Percentiles rank a stretch among this genome's conserved stretches.
Conservation (phyloP, 345 rosid genomes). For the Aethionema arabicum region DNA sequence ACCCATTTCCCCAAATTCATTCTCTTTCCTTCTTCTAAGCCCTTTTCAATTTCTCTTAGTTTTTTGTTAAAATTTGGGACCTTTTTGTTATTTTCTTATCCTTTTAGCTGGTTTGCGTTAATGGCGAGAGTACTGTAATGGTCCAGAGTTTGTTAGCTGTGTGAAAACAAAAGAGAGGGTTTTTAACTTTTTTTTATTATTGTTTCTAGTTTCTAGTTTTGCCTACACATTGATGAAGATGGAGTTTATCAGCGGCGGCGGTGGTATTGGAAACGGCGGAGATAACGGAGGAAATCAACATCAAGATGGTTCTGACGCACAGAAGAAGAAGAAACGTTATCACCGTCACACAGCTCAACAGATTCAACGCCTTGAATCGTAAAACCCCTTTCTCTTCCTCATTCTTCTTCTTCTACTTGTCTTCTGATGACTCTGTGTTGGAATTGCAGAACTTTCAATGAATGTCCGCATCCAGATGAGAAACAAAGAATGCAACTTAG, state of each 20-base stretch:
- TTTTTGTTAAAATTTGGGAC: conserved; percentile 10
- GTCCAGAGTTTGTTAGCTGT: conserved; percentile 30
- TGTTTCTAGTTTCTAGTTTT: neutral
- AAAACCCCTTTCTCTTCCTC: neutral
- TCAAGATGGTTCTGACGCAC: conserved; percentile 46
- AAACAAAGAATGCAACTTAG: conserved; percentile 85
- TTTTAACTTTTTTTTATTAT: conserved; percentile 4
- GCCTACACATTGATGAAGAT: conserved; percentile 17
- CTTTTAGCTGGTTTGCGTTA: conserved; percentile 15
- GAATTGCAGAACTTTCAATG: conserved; percentile 71
- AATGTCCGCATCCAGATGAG: conserved; percentile 97
- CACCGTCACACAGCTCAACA: conserved; percentile 93
- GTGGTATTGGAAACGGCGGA: conserved; percentile 49
- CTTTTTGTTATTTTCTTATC: neutral
- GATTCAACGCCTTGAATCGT: conserved; percentile 95
- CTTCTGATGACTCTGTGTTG: neutral
- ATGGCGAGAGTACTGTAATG: conserved; percentile 35
- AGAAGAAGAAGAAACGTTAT: conserved; percentile 77
- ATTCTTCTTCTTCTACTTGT: neutral
- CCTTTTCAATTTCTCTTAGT: neutral
- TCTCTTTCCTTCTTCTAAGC: neutral
- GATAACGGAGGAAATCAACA: conserved; percentile 50
- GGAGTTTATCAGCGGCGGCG: conserved; percentile 49
- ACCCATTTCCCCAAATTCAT: conserved; percentile 6
- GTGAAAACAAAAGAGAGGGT: neutral